Evolutionary conservation across 2,329 filamentous ascomycete genomes (phyloP).

Genomic region (Setomelanomma holmii): DNA sequence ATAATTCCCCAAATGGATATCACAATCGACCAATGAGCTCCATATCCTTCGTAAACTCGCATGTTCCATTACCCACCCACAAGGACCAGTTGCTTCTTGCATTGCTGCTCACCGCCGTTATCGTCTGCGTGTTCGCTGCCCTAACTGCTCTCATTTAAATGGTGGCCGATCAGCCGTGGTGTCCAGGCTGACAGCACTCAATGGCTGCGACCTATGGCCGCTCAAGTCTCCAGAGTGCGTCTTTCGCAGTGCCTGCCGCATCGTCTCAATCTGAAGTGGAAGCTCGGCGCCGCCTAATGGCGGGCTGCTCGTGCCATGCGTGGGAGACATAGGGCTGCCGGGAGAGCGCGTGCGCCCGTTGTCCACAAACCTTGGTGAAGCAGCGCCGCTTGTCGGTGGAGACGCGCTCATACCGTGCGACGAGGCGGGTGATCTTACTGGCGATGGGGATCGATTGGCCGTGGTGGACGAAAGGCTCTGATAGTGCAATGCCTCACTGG

Average conservation of each 20-base stretch:
- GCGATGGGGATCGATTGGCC: slow-evolving; percentile 74
- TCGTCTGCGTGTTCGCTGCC: not conserved
- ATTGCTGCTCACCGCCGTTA: not conserved
- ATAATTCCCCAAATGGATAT: slow-evolving; percentile 33
- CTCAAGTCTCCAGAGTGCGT: slow-evolving; percentile 83
- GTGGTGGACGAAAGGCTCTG: slow-evolving; percentile 69
- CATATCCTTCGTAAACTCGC: slow-evolving; percentile 3
- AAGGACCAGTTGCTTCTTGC: not conserved
- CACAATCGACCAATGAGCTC: slow-evolving; percentile 24
- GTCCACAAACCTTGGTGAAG: slow-evolving; percentile 75
- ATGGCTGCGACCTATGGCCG: slow-evolving; percentile 48
- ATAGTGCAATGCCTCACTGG: slow-evolving; percentile 70
- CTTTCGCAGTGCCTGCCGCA: slow-evolving; percentile 85
- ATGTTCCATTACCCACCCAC: not conserved
- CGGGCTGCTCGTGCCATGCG: slow-evolving; percentile 60
- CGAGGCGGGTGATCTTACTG: slow-evolving; percentile 78
- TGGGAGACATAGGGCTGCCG: slow-evolving; percentile 63
- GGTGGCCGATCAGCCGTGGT: slow-evolving; percentile 37
- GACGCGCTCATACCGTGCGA: slow-evolving; percentile 73
- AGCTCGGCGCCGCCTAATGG: slow-evolving; percentile 71
- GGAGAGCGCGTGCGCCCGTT: slow-evolving; percentile 67
- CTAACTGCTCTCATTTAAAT: slow-evolving; percentile 30
- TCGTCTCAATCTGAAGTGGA: slow-evolving; percentile 88
- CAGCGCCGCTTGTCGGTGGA: slow-evolving; percentile 77
- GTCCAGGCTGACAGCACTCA: slow-evolving; percentile 49